These are phyloP conservation scores for Cladophialophora bantiana DNA, from an alignment of 2,329 filamentous ascomycete species.

Conservation along the genomic window DNA sequence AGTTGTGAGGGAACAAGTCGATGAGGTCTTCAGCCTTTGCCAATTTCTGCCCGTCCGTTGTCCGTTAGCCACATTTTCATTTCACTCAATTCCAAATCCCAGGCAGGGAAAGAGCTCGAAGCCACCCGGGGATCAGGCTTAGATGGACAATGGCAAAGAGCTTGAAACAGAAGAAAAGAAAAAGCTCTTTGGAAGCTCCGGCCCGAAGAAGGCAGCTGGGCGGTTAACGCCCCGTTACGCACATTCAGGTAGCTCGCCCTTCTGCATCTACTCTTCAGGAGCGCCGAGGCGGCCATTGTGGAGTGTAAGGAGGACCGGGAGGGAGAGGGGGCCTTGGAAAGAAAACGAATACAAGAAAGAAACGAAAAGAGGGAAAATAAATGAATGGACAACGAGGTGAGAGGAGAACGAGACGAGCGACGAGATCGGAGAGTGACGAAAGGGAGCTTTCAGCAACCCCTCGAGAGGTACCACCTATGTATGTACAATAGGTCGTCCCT, in stretches of 20 bases:
- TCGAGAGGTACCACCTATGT: too few species aligned
- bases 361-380: not conserved
- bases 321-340: not conserved
- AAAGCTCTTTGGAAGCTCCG: not conserved
- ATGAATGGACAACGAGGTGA: not conserved
- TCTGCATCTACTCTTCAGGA: conserved; percentile 76
- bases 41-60: conserved; percentile 62
- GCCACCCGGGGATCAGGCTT: not conserved
- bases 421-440: too few species aligned
- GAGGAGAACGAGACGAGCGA: not conserved
- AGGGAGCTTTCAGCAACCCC: not conserved
- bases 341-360: not conserved
- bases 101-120: not conserved
- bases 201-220: not conserved
- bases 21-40: conserved; percentile 80
- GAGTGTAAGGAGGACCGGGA: conserved; percentile 1
- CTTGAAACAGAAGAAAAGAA: not conserved
- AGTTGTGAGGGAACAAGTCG: conserved; percentile 78
- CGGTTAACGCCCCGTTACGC: not conserved
- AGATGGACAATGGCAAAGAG: not conserved
- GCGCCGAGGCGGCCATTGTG: conserved; percentile 68
- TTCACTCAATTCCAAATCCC: not conserved
- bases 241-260: conserved; percentile 75
- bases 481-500: too few species aligned
- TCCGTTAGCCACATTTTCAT: not conserved